A percentile compares a stretch with the other conserved stretches of the same genome.
phyloP scores from a whole-genome alignment of 148 eudicot species.

The Fagopyrum tataricum region DNA sequence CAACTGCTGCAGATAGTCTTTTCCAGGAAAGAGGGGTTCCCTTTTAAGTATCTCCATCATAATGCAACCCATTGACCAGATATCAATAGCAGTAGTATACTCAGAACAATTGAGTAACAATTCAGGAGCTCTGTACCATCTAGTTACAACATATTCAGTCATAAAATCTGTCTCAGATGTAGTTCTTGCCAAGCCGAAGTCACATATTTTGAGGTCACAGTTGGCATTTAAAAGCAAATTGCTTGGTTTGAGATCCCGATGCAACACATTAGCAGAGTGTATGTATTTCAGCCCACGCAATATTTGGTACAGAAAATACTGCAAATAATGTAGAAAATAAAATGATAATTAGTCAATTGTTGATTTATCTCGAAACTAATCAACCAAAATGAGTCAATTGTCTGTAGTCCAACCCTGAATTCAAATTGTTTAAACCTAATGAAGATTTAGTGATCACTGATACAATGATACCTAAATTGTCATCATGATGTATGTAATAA shows the following conservation, averaged over 20 bases:
- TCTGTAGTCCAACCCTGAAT: too few relatives aligned
- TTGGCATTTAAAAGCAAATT: conserved; percentile 90
- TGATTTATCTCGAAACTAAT: not conserved
- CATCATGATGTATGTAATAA: not conserved
- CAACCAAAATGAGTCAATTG: not conserved
- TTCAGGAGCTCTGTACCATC: conserved; percentile 99
- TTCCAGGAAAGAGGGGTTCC: conserved; percentile 87
- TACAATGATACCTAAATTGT: not conserved
- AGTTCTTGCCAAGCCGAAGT: conserved; percentile 97
- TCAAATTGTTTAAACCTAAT: too few relatives aligned
- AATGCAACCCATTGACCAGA: conserved; percentile 98
- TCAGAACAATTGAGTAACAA: conserved; percentile 89
- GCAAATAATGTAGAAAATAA: conserved; percentile 22
- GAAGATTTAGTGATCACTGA: not conserved
- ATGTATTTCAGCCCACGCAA: conserved; percentile 79
- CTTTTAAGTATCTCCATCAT: conserved; percentile 85
- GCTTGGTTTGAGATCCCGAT: conserved; percentile 96
- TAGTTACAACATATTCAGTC: conserved; percentile 98
- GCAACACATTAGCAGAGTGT: conserved; percentile 92
- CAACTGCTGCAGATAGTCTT: conserved; percentile 87
- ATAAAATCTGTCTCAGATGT: conserved; percentile 87
- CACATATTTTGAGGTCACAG: conserved; percentile 96
- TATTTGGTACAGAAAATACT: conserved; percentile 94
- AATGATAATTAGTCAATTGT: not conserved
- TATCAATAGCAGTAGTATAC: conserved; percentile 86